Conservation (phyloP, 768 basidiomycete species). For the Pulveroboletus frians region DNA sequence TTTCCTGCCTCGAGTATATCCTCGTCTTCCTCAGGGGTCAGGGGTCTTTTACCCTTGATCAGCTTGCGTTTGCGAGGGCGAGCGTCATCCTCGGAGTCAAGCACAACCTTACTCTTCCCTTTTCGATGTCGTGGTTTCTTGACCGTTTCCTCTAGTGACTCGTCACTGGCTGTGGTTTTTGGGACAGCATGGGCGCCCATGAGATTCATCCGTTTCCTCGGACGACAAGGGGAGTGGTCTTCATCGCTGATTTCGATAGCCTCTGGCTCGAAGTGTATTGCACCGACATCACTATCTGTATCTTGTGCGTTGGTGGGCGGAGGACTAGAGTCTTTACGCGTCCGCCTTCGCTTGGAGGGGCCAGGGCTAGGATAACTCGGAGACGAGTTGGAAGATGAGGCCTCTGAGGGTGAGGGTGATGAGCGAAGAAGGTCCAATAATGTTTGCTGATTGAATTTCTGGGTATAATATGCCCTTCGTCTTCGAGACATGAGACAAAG, state of each 20-base stretch:
- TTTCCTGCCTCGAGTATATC: conserved; percentile 45
- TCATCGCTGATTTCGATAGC: conserved; percentile 19
- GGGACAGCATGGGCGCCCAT: conserved; percentile 14
- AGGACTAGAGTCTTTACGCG: conserved; percentile 8
- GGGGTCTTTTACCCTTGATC: conserved; percentile 39
- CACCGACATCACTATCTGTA: conserved; percentile 43
- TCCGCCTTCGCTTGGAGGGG: conserved; percentile 15
- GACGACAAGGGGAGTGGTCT: conserved; percentile 24
- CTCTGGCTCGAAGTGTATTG: conserved; percentile 46
- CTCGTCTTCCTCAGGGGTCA: conserved; percentile 40
- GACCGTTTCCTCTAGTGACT: conserved; percentile 18
- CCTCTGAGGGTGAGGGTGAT: conserved; percentile 17
- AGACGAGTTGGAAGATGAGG: conserved; percentile 8
- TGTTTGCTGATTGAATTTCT: conserved; percentile 41
- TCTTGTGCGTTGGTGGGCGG: conserved; percentile 18
- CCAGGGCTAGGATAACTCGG: background rate
- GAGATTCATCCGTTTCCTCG: conserved; percentile 16
- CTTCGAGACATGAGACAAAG: conserved; percentile 1
- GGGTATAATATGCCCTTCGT: conserved; percentile 13
- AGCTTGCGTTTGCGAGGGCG: conserved; percentile 37
- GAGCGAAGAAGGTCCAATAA: conserved; percentile 34
- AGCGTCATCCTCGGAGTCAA: conserved; percentile 35
- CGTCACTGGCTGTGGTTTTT: conserved; percentile 15
- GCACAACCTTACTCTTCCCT: conserved; percentile 17
- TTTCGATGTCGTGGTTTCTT: conserved; percentile 17